Evolutionary conservation across 2,329 filamentous ascomycete species (phyloP), one percentile per base, ranked within the genome.

Genomic region (Fusarium fujikuroi): DNA sequence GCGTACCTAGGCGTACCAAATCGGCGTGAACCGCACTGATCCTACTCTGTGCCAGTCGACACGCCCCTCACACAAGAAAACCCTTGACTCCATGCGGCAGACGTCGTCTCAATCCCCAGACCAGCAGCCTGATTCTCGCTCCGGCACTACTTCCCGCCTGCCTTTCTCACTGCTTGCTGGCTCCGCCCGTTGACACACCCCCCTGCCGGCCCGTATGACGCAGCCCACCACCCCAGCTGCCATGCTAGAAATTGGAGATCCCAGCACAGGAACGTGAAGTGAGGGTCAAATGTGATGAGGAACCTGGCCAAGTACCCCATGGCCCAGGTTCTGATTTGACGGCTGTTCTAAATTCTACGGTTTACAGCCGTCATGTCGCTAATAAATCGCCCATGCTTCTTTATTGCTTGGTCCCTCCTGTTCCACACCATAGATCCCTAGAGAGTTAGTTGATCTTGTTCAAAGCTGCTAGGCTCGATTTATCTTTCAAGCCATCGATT

Each of bases 361-460:
- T 76, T 77, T 81, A 79, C 79, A 75, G 73, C 75, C 75, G 75
- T 77, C 60, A 69, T 56, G 72, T 72, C 59, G 72, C 73, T 75
- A 74, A 62, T 72, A 77, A 73, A 75, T 69, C 59, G 68, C 66
- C 78, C 74, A 76, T 72, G 58, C 64, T 73, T 75, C 72, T 74
- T 76, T 70, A 75, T 75, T 75, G 70, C 75, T 66, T 74, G 78
- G 73, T 76, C 72, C 76, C 71, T 73, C 72, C 73, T 66, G 81
- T 74, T 76, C 82, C 82, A 83, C 82, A 76, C 75, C 59, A 32
- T 57, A 81, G 79, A 80, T 82, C 81, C 80, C 77, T 81, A 79
- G 77, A 67, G 73, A 77, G 79, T 78, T 80, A 77, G 79, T 78
- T 79, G 80, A 79, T 81, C 79, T 80, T 77, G 79, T 75, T 75